Base-by-base conservation (phyloP, 2,329 filamentous ascomycete species). In the Tricladium varicosporioides region DNA sequence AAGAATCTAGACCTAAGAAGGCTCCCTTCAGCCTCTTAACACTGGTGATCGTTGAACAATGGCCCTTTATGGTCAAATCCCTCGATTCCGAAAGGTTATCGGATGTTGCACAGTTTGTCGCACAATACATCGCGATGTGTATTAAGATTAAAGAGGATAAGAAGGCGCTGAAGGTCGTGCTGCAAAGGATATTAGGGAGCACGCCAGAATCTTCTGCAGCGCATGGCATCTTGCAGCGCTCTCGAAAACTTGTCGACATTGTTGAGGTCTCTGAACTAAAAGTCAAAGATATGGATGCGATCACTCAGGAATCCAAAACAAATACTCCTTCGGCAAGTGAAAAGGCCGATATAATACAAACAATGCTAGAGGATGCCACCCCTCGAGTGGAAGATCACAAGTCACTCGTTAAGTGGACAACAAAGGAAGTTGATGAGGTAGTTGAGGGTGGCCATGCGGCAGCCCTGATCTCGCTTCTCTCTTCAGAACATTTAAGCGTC, bases 351-450 rank as follows among this genome's bases (percentile, higher is more conserved):
- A 18, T 66, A 15, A 44, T 60, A 47, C 51, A 50, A 27, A 51
- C 22, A 5, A 59, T 64, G 59, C 18, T 63, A n/a, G 54, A 60
- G 49, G 55, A 58, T 31, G 16, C 56, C 9, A 40, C 48, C 16
- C 31, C 19, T 10, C 40, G 16, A 3, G 48, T 44, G 2, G 74
- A 75, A 18, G 78, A 87, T 59, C 79, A 78, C 55, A 72, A 76
- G 5, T 76, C 79, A 0, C 73, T 87, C 13, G 70, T 77, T 5
- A 83, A 77, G 67, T 96, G 91, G 91, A 79, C 82, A 44, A 81
- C 84, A 60, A 93, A 95, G 68, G 87, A 90, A 32, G 76, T 90
- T 0, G 88, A 92, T 45, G 86, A 92, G 66, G 82, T 91, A 1
- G 77, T 95, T 8, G 90, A 94, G 65, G 89, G 94, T 61, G 89